Conservation (phyloP, 345 rosid genomes). For the Lenwebbia sp. region DNA sequence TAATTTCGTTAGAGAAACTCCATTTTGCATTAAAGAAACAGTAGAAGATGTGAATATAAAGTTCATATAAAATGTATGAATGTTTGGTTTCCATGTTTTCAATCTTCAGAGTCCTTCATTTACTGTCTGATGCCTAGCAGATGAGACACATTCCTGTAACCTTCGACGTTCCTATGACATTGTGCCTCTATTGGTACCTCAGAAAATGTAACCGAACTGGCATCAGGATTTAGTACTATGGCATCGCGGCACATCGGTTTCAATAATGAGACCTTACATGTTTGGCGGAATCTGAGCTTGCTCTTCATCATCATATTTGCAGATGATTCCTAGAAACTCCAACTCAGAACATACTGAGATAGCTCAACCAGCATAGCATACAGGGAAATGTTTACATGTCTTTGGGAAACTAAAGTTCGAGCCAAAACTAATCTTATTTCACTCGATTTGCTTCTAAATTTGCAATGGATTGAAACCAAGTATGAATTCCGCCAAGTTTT, state of each 20-base stretch:
- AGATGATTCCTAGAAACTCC: neutral
- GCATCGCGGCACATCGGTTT: neutral
- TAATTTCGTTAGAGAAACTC: neutral
- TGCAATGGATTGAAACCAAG: neutral
- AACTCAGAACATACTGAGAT: neutral
- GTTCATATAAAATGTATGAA: neutral
- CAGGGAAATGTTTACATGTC: neutral
- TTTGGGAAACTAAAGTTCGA: neutral
- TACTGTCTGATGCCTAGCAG: neutral
- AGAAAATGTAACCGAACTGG: neutral
- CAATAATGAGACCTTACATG: neutral
- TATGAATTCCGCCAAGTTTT: neutral
- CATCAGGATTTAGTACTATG: neutral
- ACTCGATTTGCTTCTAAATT: neutral
- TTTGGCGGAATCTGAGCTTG: neutral
- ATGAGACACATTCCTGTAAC: neutral
- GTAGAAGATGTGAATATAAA: neutral
- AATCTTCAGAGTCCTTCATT: neutral
- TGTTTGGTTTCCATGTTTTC: neutral
- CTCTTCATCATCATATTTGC: neutral
- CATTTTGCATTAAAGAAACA: neutral
- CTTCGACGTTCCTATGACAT: neutral
- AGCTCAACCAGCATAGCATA: neutral
- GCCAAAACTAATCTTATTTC: neutral
- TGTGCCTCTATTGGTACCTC: neutral